Conservation (phyloP, 2,329 filamentous ascomycete species). For the Cordyceps militaris region DNA sequence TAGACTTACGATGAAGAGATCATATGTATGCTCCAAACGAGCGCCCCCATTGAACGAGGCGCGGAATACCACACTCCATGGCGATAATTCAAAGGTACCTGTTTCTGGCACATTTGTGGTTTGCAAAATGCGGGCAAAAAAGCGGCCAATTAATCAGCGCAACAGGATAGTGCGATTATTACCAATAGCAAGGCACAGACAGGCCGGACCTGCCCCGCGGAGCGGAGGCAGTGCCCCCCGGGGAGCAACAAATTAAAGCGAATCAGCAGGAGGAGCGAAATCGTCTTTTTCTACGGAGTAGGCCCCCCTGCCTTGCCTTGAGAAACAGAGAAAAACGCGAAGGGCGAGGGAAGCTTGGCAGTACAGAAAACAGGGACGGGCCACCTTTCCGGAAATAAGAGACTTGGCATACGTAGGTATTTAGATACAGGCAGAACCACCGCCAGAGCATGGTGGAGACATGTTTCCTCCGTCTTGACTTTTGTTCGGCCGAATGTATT, state of each 20-base stretch:
- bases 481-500: background rate
- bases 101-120: background rate
- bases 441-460: background rate
- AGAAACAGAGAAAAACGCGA: background rate
- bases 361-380: background rate
- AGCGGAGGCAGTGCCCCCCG: background rate
- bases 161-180: background rate
- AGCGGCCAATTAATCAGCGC: background rate
- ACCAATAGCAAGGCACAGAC: background rate
- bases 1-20: background rate
- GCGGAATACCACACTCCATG: background rate
- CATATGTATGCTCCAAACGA: too few species aligned
- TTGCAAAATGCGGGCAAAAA: background rate
- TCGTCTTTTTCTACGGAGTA: background rate
- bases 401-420: constrained; percentile 1
- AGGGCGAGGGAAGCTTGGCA: background rate
- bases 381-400: background rate
- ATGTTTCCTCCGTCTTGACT: background rate
- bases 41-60: background rate
- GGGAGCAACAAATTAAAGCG: background rate
- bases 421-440: constrained; percentile 2
- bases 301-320: background rate
- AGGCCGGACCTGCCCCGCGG: background rate
- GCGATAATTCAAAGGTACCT: background rate
- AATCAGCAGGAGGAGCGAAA: constrained; percentile 1